phyloP scores from a whole-genome alignment of 108 stramenopile genomes.

The Fragilariopsis cylindrus region DNA sequence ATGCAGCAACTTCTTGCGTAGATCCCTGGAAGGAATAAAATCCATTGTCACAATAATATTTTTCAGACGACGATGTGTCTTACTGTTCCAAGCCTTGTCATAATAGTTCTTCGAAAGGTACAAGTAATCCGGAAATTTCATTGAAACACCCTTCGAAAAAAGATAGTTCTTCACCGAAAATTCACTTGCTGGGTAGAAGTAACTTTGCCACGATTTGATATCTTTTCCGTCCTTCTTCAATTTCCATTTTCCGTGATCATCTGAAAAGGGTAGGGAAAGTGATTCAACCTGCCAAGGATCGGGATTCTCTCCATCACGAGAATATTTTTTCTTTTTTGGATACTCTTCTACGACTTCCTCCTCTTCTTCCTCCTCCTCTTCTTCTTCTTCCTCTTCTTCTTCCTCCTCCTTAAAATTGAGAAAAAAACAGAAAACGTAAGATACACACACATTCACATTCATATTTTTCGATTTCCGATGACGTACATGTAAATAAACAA shows the following conservation, averaged over 20 bases:
- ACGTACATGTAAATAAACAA: not conserved
- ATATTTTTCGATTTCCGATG: not conserved
- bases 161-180: conserved; percentile 95
- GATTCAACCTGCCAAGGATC: conserved; percentile 89
- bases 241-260: conserved; percentile 38
- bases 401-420: conserved; percentile 73
- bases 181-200: conserved; percentile 93
- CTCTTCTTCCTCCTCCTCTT: conserved; percentile 91
- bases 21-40: conserved; percentile 72
- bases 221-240: conserved; percentile 22
- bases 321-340: conserved; percentile 94
- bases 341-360: conserved; percentile 93
- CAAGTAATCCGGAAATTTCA: conserved; percentile 86
- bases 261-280: conserved; percentile 60
- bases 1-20: conserved; percentile 68
- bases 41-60: conserved; percentile 98
- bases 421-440: conserved; percentile 1
- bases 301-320: conserved; percentile 94
- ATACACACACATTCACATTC: not conserved
- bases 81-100: conserved; percentile 90
- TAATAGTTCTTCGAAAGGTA: conserved; percentile 96
- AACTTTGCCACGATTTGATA: conserved; percentile 68
- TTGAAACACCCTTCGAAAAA: conserved; percentile 65
- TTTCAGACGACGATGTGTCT: conserved; percentile 95
- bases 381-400: conserved; percentile 94